Evolutionary conservation across 495 filamentous ascomycete genomes (phyloP), one percentile per base, ranked within the genome.

Genomic region (Geoglossum glabrum): DNA sequence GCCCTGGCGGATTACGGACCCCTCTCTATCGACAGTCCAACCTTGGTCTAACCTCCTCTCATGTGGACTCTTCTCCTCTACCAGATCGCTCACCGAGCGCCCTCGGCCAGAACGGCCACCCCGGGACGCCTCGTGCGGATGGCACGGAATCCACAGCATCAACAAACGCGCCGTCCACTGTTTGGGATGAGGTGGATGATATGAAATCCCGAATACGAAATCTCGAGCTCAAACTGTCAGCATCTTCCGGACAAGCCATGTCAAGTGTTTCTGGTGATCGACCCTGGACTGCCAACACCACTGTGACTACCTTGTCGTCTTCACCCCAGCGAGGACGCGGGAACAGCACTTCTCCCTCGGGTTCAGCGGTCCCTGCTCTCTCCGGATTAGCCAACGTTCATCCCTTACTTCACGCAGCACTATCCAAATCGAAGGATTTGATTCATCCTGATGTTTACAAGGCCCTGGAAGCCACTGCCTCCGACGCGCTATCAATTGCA

Each of bases 151-250:
- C 49, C 25, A 52, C 49, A 0, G 73, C 82, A 25, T 97, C 92
- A 0, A 87, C 86, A 0, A 88, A 81, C 1, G 87, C 88, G 9
- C 84, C 89, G 23, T 94, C 92, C 1, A 93, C 87, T 0, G 86
- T 98, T 10, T 98, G 93, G 93, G 92, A 98, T 67, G 92, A 98
- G 69, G 71, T 98, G 21, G 92, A 98, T 62, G 93, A 97, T 56
- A 71, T 98, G 13, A 98, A 97, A 66, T 90, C 87, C 10, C 80
- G 93, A 23, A 95, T 98, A 61, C 81, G 85, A 59, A 86, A 86
- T 50, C 76, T 98, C n/a, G 92, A 98, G 66, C 67, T 90, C 28
- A 94, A 87, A 66, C 70, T 89, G 13, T 89, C 90, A 0, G 72
- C 86, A 0, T 87, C 81, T 11, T 88, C 87, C 0, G 83, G 80